These are phyloP conservation scores for Neurospora crassa DNA, from an alignment of 2,329 filamentous ascomycete species.

Conservation along the genomic window DNA sequence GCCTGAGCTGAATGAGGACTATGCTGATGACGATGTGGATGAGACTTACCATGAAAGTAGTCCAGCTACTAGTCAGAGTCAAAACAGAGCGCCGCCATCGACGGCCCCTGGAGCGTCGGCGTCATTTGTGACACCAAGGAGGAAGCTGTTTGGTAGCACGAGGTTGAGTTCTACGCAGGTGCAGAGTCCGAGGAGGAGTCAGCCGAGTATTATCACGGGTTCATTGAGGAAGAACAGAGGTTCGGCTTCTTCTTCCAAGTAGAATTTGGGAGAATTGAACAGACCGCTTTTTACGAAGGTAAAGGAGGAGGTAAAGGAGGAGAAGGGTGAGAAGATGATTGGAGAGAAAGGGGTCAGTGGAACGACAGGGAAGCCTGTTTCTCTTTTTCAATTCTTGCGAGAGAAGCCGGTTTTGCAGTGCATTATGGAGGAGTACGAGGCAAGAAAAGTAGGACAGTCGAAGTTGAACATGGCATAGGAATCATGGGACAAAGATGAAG, in stretches of 20 bases:
- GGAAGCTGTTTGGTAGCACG: not conserved
- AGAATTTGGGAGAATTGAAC: not conserved
- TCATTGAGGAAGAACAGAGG: not conserved
- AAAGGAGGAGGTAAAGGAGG: not conserved
- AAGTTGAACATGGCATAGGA: not conserved
- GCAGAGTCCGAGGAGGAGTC: not conserved
- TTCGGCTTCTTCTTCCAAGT: not conserved
- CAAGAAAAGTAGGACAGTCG: not conserved
- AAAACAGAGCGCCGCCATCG: not conserved
- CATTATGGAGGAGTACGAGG: not conserved
- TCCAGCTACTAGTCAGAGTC: conserved; percentile 9
- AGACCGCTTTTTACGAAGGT: not conserved
- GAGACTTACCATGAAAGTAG: conserved; percentile 21
- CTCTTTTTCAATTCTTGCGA: not conserved
- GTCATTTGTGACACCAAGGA: not conserved
- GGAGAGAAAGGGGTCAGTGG: not conserved
- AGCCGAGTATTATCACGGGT: not conserved
- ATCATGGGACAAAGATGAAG: not conserved
- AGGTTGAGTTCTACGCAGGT: not conserved
- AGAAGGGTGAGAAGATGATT: not conserved
- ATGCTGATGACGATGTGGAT: conserved; percentile 31
- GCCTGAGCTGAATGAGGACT: conserved; percentile 24
- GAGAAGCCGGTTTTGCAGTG: not conserved
- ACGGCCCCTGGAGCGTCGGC: not conserved
- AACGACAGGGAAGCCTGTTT: not conserved